Conservation (phyloP, 1,139 yeast species). For the Debaryomycetaceae sp. region DNA sequence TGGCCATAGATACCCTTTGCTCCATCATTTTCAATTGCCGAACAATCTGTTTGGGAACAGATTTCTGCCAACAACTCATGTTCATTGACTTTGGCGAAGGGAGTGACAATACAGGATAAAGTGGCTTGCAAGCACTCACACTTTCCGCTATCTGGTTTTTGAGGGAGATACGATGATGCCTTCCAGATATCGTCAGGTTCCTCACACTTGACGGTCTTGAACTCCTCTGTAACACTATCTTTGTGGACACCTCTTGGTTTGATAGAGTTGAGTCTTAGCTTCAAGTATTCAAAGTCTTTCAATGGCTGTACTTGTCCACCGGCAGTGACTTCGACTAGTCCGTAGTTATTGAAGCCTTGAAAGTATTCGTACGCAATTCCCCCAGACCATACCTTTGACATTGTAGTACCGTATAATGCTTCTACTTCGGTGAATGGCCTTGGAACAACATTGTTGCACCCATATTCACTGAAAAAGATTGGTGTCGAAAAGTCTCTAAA, state of each 20-base stretch:
- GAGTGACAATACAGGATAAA: slow-evolving; percentile 47
- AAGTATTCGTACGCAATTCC: slow-evolving; percentile 40
- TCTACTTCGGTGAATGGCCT: slow-evolving; percentile 54
- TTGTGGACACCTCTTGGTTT: slow-evolving; percentile 24
- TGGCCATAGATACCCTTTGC: slow-evolving; percentile 50
- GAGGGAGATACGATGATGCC: slow-evolving; percentile 46
- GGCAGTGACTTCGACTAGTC: slow-evolving; percentile 25
- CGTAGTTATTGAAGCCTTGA: slow-evolving; percentile 34
- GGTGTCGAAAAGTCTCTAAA: slow-evolving; percentile 49
- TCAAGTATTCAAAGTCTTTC: slow-evolving; percentile 41
- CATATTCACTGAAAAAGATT: slow-evolving; percentile 59
- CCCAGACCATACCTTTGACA: slow-evolving; percentile 41
- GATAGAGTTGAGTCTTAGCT: slow-evolving; percentile 28
- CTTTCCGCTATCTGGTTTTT: slow-evolving; percentile 48
- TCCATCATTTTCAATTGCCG: slow-evolving; percentile 48
- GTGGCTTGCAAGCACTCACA: slow-evolving; percentile 56
- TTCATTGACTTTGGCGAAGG: slow-evolving; percentile 27
- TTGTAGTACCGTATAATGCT: slow-evolving; percentile 31
- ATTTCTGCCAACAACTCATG: slow-evolving; percentile 38
- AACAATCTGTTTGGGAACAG: slow-evolving; percentile 51
- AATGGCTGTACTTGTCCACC: slow-evolving; percentile 31
- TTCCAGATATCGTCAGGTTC: slow-evolving; percentile 2
- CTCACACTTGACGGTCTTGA: background rate
- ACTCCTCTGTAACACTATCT: background rate
- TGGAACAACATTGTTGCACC: slow-evolving; percentile 52